Percentiles rank a stretch among this genome's conserved stretches.
Evolutionary conservation across 805 yeast species (phyloP).

Genomic region (Candida boidinii): DNA sequence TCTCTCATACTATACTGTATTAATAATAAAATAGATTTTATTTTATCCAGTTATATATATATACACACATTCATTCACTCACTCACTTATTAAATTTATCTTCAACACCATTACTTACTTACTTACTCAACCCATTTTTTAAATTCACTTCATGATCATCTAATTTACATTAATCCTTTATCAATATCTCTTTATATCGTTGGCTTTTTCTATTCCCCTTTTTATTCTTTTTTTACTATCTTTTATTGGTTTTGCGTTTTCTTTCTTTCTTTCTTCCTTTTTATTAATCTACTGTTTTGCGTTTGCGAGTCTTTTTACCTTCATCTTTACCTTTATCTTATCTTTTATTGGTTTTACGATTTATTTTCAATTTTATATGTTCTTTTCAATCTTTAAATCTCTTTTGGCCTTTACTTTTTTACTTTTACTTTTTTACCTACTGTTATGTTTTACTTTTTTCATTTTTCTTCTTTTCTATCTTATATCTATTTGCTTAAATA

Average conservation of each 20-base stretch:
- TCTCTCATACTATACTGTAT: too few relatives aligned
- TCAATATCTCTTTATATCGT: constrained; percentile 1
- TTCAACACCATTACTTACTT: too few relatives aligned
- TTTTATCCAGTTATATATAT: too few relatives aligned
- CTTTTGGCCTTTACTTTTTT: too few relatives aligned
- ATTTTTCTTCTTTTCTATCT: neutral
- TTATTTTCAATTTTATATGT: neutral
- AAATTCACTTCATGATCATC: too few relatives aligned
- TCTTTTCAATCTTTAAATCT: neutral
- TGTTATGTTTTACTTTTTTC: neutral
- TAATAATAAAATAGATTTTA: too few relatives aligned
- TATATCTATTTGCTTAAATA: neutral
- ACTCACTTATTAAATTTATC: too few relatives aligned
- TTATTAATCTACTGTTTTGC: neutral
- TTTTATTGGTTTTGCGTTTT: neutral
- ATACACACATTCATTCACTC: neutral
- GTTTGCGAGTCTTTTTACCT: too few relatives aligned
- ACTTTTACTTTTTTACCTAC: too few relatives aligned
- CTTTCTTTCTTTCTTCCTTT: neutral
- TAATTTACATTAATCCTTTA: neutral
- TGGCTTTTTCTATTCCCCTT: constrained; percentile 1
- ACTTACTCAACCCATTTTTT: too few relatives aligned
- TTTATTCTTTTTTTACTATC: neutral
- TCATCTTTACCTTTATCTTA: neutral
- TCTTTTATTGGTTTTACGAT: neutral